phyloP scores from a whole-genome alignment of 495 filamentous ascomycete genomes.

The Haplographium delicatum region DNA sequence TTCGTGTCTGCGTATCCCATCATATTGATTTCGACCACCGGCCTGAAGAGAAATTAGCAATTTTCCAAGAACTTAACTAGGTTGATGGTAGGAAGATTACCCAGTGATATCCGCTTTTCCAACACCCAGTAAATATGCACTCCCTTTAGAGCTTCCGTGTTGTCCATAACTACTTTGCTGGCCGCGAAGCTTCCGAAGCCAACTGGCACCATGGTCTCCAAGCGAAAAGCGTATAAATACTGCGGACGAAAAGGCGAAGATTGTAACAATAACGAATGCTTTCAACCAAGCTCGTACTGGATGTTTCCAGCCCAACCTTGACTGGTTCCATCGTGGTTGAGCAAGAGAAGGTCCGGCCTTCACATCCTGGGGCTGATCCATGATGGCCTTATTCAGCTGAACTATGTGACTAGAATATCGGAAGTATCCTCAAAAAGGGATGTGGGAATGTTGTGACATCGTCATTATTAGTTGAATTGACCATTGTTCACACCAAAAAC shows the following conservation, averaged over 20 bases:
- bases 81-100: slow-evolving; percentile 31
- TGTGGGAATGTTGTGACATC: too few species aligned
- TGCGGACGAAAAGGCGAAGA: neutral
- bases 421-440: neutral
- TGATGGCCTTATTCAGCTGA: neutral
- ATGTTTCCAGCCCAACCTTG: neutral
- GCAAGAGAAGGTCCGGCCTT: slow-evolving; percentile 18
- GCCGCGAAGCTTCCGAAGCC: slow-evolving; percentile 5
- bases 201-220: neutral
- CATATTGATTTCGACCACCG: slow-evolving; percentile 85
- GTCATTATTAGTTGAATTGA: too few species aligned
- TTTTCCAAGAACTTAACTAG: too few species aligned
- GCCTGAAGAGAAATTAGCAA: slow-evolving; percentile 38
- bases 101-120: slow-evolving; percentile 96
- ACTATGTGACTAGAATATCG: neutral
- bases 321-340: neutral
- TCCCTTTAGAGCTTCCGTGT: slow-evolving; percentile 20
- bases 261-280: neutral
- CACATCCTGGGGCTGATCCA: slow-evolving; percentile 3
- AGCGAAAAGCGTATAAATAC: neutral
- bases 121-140: slow-evolving; percentile 76
- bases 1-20: slow-evolving; percentile 91
- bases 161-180: neutral
- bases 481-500: too few species aligned
- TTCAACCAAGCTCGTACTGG: neutral